These are phyloP conservation scores for Paraconiothyrium brasiliense DNA, from an alignment of 2,329 filamentous ascomycete species.

Conservation along the genomic window DNA sequence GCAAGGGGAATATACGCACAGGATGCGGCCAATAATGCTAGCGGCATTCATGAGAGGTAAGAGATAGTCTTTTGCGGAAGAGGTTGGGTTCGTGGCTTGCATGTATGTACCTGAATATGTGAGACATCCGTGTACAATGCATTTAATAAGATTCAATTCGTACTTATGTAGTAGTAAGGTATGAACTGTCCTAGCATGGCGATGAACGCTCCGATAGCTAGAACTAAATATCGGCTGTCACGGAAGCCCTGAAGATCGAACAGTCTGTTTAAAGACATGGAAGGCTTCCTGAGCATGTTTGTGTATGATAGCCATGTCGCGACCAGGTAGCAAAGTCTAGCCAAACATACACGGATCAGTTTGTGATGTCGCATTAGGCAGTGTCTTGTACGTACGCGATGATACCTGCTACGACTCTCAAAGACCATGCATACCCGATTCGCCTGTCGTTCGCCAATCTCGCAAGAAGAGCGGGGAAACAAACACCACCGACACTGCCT, in stretches of 20 bases:
- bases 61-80: conserved; percentile 56
- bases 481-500: conserved; percentile 57
- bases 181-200: conserved; percentile 43
- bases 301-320: conserved; percentile 45
- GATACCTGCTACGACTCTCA: conserved; percentile 69
- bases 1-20: conserved; percentile 60
- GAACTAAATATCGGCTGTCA: conserved; percentile 41
- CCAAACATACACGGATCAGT: not conserved
- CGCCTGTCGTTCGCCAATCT: conserved; percentile 58
- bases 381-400: conserved; percentile 30
- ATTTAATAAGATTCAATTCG: conserved; percentile 7
- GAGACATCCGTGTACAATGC: conserved; percentile 43
- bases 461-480: conserved; percentile 66
- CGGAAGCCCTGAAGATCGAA: conserved; percentile 49
- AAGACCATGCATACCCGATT: conserved; percentile 69
- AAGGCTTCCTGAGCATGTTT: conserved; percentile 19
- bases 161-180: conserved; percentile 50
- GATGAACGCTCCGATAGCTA: conserved; percentile 39
- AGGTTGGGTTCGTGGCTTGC: conserved; percentile 61
- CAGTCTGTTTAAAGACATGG: conserved; percentile 34
- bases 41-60: conserved; percentile 59
- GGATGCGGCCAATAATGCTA: conserved; percentile 65
- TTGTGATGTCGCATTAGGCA: not conserved
- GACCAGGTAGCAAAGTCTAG: conserved; percentile 54
- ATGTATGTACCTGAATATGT: conserved; percentile 67